Percentiles rank a stretch among this genome's conserved stretches.
Evolutionary conservation across 2,329 filamentous ascomycete genomes (phyloP).

Genomic region (Stagonosporopsis tanaceti): DNA sequence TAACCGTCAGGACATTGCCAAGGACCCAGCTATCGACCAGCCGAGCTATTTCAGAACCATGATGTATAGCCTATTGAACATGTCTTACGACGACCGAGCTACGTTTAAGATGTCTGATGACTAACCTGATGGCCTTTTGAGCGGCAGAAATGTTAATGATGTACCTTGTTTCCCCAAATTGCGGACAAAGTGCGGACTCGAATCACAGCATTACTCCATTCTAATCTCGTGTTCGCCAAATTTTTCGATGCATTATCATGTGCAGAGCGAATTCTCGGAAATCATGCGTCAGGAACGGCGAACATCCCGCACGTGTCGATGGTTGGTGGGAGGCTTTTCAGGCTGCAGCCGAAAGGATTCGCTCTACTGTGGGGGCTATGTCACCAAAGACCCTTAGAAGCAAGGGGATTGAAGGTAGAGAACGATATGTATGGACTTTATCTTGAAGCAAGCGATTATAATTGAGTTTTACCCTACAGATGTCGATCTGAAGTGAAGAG

Average conservation of each 20-base stretch:
- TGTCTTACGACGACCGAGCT: no score
- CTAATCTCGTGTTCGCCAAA: not conserved
- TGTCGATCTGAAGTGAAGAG: no score
- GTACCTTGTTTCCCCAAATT: not conserved
- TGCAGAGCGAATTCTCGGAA: not conserved
- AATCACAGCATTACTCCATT: no score
- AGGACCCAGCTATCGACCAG: not conserved
- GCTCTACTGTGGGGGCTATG: not conserved
- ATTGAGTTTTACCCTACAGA: no score
- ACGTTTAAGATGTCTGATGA: not conserved
- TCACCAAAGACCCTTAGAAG: no score
- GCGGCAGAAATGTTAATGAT: not conserved
- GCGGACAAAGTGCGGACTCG: no score
- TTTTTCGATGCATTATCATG: not conserved
- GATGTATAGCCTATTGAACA: not conserved
- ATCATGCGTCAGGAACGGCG: not conserved
- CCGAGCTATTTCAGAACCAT: not conserved
- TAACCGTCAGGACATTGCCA: not conserved
- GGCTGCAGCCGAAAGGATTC: not conserved
- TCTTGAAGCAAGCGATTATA: no score
- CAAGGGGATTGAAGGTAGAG: not conserved
- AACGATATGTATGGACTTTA: no score
- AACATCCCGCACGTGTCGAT: not conserved
- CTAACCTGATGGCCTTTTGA: not conserved
- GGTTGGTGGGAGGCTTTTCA: not conserved